phyloP scores from a whole-genome alignment of 805 yeast species.

The Lipomyces sp. region DNA sequence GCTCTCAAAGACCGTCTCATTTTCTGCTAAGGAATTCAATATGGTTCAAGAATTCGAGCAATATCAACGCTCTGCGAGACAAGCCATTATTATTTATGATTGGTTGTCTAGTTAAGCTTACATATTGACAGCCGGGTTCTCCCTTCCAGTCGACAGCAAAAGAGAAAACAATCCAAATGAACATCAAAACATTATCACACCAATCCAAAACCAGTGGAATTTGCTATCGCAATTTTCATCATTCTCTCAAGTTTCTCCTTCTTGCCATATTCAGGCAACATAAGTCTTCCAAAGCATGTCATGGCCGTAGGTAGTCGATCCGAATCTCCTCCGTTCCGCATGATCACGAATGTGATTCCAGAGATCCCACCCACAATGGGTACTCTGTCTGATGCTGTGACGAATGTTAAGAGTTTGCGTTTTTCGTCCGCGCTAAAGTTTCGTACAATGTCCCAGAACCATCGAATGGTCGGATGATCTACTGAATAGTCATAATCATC shows the following conservation, averaged over 20 bases:
- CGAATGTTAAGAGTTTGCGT: slow-evolving; percentile 46
- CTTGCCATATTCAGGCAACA: slow-evolving; percentile 47
- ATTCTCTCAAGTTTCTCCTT: slow-evolving; percentile 32
- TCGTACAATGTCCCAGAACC: slow-evolving; percentile 48
- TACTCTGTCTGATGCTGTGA: slow-evolving; percentile 49
- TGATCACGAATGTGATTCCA: slow-evolving; percentile 45
- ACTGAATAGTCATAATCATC: slow-evolving; percentile 41
- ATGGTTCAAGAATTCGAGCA: too few species aligned
- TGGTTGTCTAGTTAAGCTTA: too few species aligned
- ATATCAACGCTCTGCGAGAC: too few species aligned
- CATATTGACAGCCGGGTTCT: too few species aligned
- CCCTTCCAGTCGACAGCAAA: too few species aligned
- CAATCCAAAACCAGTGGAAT: slow-evolving; percentile 37
- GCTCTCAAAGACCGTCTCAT: too few species aligned
- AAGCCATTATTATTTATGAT: too few species aligned
- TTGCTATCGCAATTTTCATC: slow-evolving; percentile 32
- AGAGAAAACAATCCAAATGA: too few species aligned
- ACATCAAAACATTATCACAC: slow-evolving; percentile 10
- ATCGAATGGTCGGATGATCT: slow-evolving; percentile 41
- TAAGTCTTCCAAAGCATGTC: slow-evolving; percentile 49
- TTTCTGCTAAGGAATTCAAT: too few species aligned
- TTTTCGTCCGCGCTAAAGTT: slow-evolving; percentile 42
- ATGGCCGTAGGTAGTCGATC: slow-evolving; percentile 50
- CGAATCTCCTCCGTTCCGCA: slow-evolving; percentile 41
- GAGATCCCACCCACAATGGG: slow-evolving; percentile 47